A percentile compares a stretch with the other conserved stretches of the same genome.
These are phyloP conservation scores for Fomitopsis betulina DNA, from an alignment of 1,284 basidiomycete species.

Conservation along the genomic window DNA sequence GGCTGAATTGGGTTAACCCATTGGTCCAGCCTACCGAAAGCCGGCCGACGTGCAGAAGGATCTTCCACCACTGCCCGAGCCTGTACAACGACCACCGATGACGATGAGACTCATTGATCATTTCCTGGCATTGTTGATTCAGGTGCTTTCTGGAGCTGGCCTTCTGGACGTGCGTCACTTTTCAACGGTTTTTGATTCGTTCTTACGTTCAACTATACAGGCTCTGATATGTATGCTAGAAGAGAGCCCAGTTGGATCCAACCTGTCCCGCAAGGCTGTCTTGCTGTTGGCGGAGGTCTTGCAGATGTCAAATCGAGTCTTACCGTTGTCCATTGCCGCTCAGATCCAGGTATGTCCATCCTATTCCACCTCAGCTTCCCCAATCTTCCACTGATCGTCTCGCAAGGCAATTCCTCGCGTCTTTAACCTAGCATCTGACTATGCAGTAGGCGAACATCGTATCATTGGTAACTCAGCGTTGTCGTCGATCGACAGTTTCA, in stretches of 20 bases:
- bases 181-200: background rate
- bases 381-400: background rate
- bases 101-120: conserved; percentile 87
- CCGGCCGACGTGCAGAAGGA: conserved; percentile 32
- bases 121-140: conserved; percentile 86
- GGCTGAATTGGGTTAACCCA: background rate
- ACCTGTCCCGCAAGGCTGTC: conserved; percentile 82
- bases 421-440: conserved; percentile 81
- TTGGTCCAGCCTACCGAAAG: conserved; percentile 61
- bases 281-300: conserved; percentile 90
- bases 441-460: conserved; percentile 65
- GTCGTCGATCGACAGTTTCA: conserved; percentile 87
- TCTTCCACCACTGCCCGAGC: conserved; percentile 28
- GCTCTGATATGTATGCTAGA: conserved; percentile 82
- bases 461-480: conserved; percentile 85
- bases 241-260: conserved; percentile 65
- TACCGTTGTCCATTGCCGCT: conserved; percentile 83
- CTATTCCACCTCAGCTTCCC: background rate
- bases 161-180: conserved; percentile 67
- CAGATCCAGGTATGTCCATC: conserved; percentile 58
- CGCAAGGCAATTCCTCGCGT: conserved; percentile 79
- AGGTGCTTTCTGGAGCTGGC: conserved; percentile 85
- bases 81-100: conserved; percentile 47
- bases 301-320: conserved; percentile 81
- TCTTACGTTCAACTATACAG: conserved; percentile 34